These are phyloP conservation scores for Nemania sp. DNA, from an alignment of 2,329 filamentous ascomycete genomes.

Conservation along the genomic window DNA sequence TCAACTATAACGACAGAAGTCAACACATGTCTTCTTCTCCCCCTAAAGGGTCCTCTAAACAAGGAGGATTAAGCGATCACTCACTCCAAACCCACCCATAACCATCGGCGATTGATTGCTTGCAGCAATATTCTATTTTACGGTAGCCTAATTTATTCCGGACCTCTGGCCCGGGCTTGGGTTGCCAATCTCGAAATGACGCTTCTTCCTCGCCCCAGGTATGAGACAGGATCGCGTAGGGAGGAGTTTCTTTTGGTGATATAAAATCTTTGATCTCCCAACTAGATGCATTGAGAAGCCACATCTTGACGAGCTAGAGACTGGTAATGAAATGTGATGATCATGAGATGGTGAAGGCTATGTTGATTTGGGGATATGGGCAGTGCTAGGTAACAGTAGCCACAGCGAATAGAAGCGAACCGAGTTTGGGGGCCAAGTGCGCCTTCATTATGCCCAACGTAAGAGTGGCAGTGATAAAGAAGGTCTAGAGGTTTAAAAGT, in stretches of 20 bases:
- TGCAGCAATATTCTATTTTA: conserved; percentile 24
- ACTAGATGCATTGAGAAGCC: conserved; percentile 28
- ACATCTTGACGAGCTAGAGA: conserved; percentile 14
- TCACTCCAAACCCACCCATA: conserved; percentile 28
- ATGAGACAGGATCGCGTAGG: conserved; percentile 35
- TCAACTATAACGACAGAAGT: conserved; percentile 11
- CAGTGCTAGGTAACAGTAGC: too few species aligned
- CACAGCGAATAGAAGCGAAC: too few species aligned
- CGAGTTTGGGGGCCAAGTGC: too few species aligned
- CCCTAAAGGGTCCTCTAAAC: not conserved
- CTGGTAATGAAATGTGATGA: not conserved
- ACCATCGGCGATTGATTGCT: conserved; percentile 19
- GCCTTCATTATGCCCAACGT: too few species aligned
- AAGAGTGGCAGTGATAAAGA: too few species aligned
- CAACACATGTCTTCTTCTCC: not conserved
- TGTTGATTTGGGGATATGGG: too few species aligned
- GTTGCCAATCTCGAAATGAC: conserved; percentile 24
- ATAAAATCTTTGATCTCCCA: conserved; percentile 30
- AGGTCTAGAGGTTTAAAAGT: too few species aligned
- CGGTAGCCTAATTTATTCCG: conserved; percentile 14
- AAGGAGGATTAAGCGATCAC: not conserved
- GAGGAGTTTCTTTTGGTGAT: conserved; percentile 28
- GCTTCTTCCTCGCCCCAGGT: conserved; percentile 36
- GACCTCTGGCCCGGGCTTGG: not conserved
- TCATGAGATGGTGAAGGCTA: too few species aligned